A percentile compares a stretch with the other conserved stretches of the same genome.
Evolutionary conservation across 2,329 filamentous ascomycete genomes (phyloP).

Genomic region (Fusarium pilosicola): DNA sequence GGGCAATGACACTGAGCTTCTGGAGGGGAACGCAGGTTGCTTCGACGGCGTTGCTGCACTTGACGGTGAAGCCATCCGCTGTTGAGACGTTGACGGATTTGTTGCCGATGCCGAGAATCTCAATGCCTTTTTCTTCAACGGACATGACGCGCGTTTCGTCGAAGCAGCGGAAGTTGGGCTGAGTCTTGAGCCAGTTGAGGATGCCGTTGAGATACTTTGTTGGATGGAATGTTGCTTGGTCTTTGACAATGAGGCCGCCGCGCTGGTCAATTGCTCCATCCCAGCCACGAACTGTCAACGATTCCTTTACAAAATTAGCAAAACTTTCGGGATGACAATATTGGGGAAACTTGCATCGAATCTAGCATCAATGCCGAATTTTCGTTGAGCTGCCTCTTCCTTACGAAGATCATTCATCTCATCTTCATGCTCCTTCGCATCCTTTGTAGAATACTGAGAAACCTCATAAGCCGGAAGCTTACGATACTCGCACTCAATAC

Average conservation of each 20-base stretch:
- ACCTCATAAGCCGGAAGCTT: slow-evolving; percentile 60
- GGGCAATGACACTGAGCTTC: slow-evolving; percentile 61
- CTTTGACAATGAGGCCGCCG: slow-evolving; percentile 57
- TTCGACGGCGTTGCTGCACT: slow-evolving; percentile 60
- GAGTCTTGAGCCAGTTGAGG: slow-evolving; percentile 60
- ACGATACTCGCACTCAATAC: slow-evolving; percentile 67
- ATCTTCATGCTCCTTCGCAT: slow-evolving; percentile 53
- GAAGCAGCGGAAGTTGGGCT: slow-evolving; percentile 64
- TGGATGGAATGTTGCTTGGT: slow-evolving; percentile 66
- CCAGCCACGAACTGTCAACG: slow-evolving; percentile 62
- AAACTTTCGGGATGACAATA: fast-evolving
- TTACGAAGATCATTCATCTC: slow-evolving; percentile 32
- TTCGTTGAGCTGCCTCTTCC: slow-evolving; percentile 18
- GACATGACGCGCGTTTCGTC: slow-evolving; percentile 60
- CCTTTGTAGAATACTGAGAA: slow-evolving; percentile 57
- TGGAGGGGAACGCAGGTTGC: slow-evolving; percentile 66
- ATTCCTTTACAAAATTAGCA: slow-evolving; percentile 38
- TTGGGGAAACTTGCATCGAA: slow-evolving; percentile 17
- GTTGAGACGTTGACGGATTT: slow-evolving; percentile 60
- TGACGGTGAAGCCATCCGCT: slow-evolving; percentile 57
- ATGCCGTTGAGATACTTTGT: slow-evolving; percentile 65
- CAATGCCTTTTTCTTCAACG: slow-evolving; percentile 58
- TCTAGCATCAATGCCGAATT: slow-evolving; percentile 18
- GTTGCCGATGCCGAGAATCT: slow-evolving; percentile 26
- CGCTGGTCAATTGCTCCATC: slow-evolving; percentile 61